A percentile compares a stretch with the other conserved stretches of the same genome.
Evolutionary conservation across 352 stramenopile species (phyloP).

Genomic region (Plasmopara halstedii): DNA sequence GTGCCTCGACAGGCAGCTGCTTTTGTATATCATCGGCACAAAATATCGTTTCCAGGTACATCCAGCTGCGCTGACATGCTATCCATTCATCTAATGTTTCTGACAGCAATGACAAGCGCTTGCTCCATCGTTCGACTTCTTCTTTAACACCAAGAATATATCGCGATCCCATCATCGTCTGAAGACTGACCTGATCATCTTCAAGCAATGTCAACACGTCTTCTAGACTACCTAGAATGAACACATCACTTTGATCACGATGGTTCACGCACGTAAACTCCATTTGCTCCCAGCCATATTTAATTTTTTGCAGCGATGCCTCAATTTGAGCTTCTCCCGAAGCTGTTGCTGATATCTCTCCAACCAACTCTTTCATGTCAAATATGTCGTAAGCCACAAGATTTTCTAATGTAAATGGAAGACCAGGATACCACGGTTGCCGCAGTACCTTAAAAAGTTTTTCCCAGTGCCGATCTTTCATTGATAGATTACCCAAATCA

Average conservation of each 20-base stretch:
- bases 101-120: conserved; percentile 75
- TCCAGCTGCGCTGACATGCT: conserved; percentile 78
- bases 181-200: conserved; percentile 88
- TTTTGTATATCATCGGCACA: conserved; percentile 86
- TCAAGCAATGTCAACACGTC: conserved; percentile 86
- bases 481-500: conserved; percentile 85
- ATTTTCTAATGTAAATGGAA: conserved; percentile 86
- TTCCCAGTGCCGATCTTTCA: conserved; percentile 94
- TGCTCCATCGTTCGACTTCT: conserved; percentile 87
- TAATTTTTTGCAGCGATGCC: conserved; percentile 83
- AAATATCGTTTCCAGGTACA: conserved; percentile 88
- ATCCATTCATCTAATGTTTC: conserved; percentile 85
- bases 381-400: conserved; percentile 82
- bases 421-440: conserved; percentile 84
- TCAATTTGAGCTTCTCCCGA: conserved; percentile 89
- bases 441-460: conserved; percentile 89
- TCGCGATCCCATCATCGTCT: conserved; percentile 90
- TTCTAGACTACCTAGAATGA: conserved; percentile 87
- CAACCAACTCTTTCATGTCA: conserved; percentile 84
- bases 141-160: conserved; percentile 90
- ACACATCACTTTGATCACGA: conserved; percentile 80
- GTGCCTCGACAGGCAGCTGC: conserved; percentile 74
- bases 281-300: conserved; percentile 83
- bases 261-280: conserved; percentile 80
- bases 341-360: conserved; percentile 77